Evolutionary conservation across 331 rosid genomes (phyloP).

Genomic region (Quercus lobata): DNA sequence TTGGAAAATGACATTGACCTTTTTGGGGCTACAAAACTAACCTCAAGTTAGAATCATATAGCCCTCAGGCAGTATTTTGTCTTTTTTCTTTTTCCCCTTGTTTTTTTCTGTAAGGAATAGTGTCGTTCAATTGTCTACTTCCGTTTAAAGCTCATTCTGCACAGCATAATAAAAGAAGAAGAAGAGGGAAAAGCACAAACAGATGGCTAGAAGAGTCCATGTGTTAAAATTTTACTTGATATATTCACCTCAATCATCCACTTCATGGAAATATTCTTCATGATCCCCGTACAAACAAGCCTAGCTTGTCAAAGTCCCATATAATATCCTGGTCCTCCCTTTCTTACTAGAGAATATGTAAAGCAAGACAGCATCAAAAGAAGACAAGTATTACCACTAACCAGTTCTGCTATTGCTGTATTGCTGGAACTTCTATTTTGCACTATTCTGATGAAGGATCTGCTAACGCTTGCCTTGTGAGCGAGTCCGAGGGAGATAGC

Average conservation of each 20-base stretch:
- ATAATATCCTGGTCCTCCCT: background rate
- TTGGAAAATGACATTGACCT: too few relatives aligned
- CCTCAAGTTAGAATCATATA: too few relatives aligned
- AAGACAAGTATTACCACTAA: background rate
- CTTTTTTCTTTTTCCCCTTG: too few relatives aligned
- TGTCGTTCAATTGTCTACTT: background rate
- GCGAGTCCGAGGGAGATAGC: constrained; percentile 9
- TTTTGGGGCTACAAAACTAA: too few relatives aligned
- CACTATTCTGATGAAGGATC: background rate
- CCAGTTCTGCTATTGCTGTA: background rate
- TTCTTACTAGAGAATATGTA: background rate
- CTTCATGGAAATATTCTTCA: background rate
- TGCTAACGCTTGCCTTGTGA: constrained; percentile 5
- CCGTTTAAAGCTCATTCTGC: background rate
- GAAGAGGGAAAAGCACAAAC: background rate
- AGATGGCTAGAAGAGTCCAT: background rate
- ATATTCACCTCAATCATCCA: background rate
- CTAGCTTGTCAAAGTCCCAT: background rate
- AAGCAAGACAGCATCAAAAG: background rate
- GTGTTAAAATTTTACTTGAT: background rate
- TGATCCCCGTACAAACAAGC: background rate
- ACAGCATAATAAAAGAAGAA: background rate
- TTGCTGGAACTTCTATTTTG: background rate
- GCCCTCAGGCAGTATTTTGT: too few relatives aligned
- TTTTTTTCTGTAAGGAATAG: too few relatives aligned